A percentile compares a stretch with the other conserved stretches of the same genome.
These are phyloP conservation scores for Chaetomium tenue DNA, from an alignment of 495 filamentous ascomycete species.

Conservation along the genomic window DNA sequence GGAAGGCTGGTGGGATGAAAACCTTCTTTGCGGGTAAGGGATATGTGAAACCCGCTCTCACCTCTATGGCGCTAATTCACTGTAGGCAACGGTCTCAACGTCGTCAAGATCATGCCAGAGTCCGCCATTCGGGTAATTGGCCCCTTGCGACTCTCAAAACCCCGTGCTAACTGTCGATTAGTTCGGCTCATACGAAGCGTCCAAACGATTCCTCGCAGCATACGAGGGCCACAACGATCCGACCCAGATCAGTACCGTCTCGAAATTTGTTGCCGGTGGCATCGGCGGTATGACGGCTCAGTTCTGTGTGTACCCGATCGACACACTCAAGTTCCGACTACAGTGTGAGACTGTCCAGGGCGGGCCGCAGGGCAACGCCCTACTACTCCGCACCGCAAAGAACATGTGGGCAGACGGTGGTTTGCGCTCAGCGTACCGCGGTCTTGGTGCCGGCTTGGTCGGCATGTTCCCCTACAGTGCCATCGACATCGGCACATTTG, in stretches of 20 bases:
- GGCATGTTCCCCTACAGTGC: constrained; percentile 98
- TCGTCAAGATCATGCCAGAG: constrained; percentile 96
- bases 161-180: constrained; percentile 32
- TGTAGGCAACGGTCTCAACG: constrained; percentile 91
- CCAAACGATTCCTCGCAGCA: constrained; percentile 81
- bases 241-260: constrained; percentile 70
- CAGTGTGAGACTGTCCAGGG: constrained; percentile 91
- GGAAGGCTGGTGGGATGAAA: constrained; percentile 81
- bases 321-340: constrained; percentile 94
- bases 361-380: constrained; percentile 76
- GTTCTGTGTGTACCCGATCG: constrained; percentile 93
- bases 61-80: not conserved
- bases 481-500: constrained; percentile 93
- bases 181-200: constrained; percentile 94
- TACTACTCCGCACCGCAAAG: constrained; percentile 75
- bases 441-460: constrained; percentile 83
- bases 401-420: constrained; percentile 81
- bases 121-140: constrained; percentile 72
- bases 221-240: constrained; percentile 88
- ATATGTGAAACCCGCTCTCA: not conserved
- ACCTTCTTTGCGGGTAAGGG: constrained; percentile 89
- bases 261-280: constrained; percentile 88
- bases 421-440: constrained; percentile 78
- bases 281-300: constrained; percentile 90
- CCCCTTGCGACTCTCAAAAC: not conserved